Conservation (phyloP, 1,284 basidiomycete genomes). For the Sporisorium graminicola region DNA sequence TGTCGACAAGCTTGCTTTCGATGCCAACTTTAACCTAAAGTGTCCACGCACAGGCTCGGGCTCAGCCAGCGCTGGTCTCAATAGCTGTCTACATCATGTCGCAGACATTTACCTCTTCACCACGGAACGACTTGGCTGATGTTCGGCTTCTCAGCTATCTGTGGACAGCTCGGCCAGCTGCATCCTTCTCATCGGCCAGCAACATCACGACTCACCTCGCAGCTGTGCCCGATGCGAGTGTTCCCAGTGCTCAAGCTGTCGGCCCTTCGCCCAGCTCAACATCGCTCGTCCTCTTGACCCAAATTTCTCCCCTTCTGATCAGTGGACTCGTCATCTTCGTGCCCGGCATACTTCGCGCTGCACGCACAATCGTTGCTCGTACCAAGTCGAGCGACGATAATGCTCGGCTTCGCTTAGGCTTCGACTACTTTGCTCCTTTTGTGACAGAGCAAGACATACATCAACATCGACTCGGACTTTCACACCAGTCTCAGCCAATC, state of each 20-base stretch:
- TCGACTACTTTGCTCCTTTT: conserved; percentile 35
- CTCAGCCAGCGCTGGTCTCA: neutral
- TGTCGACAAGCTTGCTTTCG: neutral
- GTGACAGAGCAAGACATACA: conserved; percentile 35
- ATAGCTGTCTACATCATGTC: conserved; percentile 1
- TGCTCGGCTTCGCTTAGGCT: neutral
- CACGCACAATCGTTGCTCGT: neutral
- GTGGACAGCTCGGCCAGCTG: neutral
- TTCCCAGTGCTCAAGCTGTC: neutral
- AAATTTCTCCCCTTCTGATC: conserved; percentile 14
- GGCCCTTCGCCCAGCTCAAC: neutral
- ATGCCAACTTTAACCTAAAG: conserved; percentile 2
- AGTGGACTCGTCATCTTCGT: neutral
- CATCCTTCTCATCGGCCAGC: neutral
- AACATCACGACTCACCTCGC: neutral
- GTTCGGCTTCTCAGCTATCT: conserved; percentile 12
- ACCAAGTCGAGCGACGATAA: neutral
- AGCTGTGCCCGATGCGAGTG: neutral
- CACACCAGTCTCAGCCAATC: neutral
- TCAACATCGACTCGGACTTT: conserved; percentile 12
- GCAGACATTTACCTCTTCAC: neutral
- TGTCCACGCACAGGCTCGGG: neutral
- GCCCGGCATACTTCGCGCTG: neutral
- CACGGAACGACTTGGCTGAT: conserved; percentile 8
- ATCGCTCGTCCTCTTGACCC: conserved; percentile 1